phyloP scores from a whole-genome alignment of 306 rosid species.

The Clitoria ternatea region DNA sequence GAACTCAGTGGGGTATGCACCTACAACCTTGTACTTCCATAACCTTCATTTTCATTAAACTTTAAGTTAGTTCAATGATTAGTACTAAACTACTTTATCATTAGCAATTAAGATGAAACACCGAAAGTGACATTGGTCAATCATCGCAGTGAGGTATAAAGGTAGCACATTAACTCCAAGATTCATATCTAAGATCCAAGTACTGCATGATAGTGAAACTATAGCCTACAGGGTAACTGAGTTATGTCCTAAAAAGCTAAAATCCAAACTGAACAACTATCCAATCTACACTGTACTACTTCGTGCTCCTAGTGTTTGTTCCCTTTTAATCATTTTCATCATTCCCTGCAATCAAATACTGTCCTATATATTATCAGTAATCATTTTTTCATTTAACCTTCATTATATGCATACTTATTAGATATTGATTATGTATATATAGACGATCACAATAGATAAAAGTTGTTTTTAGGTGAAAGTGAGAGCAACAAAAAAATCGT shows the following conservation, averaged over 20 bases:
- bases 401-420: no score
- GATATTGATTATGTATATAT: no score
- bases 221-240: constrained; percentile 3
- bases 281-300: neutral
- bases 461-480: no score
- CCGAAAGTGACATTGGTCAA: constrained; percentile 47
- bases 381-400: no score
- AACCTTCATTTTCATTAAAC: no score
- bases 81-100: neutral
- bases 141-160: constrained; percentile 17
- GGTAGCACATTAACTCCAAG: neutral
- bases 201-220: constrained; percentile 8
- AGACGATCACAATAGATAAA: no score
- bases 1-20: constrained; percentile 46
- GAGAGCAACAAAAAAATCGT: no score
- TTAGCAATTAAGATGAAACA: constrained; percentile 24
- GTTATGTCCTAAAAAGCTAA: constrained; percentile 17
- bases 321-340: neutral
- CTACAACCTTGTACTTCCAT: constrained; percentile 39
- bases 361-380: neutral
- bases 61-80: neutral
- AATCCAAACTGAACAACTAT: constrained; percentile 20
- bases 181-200: constrained; percentile 14
- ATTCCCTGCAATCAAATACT: neutral
- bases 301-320: neutral